Percentiles rank a stretch among this genome's conserved stretches.
phyloP scores from a whole-genome alignment of 2,329 filamentous ascomycete species.

The Sporothrix curviconia region DNA sequence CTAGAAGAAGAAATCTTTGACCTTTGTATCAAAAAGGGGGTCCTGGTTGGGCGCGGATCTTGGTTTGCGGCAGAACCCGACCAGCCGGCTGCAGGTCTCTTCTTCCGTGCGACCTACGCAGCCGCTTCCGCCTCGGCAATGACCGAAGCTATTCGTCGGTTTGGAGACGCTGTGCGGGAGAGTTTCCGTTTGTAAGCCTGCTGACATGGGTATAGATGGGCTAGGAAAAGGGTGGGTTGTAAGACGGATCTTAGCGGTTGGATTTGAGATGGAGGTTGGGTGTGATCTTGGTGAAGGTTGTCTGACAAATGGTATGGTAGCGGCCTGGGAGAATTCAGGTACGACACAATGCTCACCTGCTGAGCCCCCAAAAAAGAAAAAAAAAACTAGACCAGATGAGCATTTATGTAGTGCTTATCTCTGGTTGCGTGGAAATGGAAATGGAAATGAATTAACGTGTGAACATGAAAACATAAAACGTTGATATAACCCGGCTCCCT shows the following conservation, averaged over 20 bases:
- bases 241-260: no score
- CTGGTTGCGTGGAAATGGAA: no score
- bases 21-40: constrained; percentile 65
- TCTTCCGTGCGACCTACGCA: constrained; percentile 86
- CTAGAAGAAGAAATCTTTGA: constrained; percentile 87
- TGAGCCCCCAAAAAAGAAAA: no score
- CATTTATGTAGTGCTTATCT: no score
- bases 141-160: constrained; percentile 63
- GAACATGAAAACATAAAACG: background rate
- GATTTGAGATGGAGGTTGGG: no score
- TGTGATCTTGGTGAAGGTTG: no score
- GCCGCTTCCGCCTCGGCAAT: constrained; percentile 68
- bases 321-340: no score
- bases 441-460: background rate
- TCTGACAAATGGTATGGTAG: no score
- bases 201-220: no score
- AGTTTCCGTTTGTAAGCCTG: constrained; percentile 36
- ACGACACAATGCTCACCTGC: no score
- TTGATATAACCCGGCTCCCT: constrained; percentile 1
- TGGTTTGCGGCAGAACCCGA: constrained; percentile 81
- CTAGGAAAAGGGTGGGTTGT: no score
- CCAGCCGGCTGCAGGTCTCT: constrained; percentile 57
- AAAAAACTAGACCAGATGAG: no score
- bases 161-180: constrained; percentile 66
- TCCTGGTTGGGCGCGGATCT: constrained; percentile 74